Evolutionary conservation across 1,139 yeast species (phyloP).

Genomic region (Suhomyces anneliseae): DNA sequence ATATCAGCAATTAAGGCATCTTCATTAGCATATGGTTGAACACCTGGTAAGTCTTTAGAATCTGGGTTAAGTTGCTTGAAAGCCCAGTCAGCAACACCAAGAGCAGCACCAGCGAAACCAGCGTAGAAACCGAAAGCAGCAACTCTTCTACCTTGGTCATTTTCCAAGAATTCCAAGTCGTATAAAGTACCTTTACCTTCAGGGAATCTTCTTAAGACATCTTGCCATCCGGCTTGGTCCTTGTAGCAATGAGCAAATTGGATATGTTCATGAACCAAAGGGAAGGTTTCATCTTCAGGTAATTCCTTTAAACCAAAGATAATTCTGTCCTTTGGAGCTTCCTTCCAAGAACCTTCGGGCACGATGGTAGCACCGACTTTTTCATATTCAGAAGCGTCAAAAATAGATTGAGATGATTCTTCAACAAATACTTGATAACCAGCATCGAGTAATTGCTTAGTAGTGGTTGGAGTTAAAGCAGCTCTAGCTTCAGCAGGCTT

Average conservation of each 20-base stretch:
- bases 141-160: conserved; percentile 94
- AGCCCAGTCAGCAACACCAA: conserved; percentile 93
- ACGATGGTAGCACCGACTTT: conserved; percentile 83
- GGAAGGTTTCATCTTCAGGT: conserved; percentile 88
- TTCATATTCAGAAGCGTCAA: conserved; percentile 71
- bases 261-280: conserved; percentile 90
- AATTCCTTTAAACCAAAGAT: conserved; percentile 93
- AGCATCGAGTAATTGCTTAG: conserved; percentile 78
- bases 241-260: conserved; percentile 99
- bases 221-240: conserved; percentile 96
- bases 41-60: conserved; percentile 66
- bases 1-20: conserved; percentile 69
- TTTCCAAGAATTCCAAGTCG: conserved; percentile 91
- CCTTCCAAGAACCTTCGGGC: conserved; percentile 89
- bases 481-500: conserved; percentile 98
- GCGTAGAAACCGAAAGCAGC: conserved; percentile 99
- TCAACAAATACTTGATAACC: conserved; percentile 90
- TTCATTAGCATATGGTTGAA: conserved; percentile 83
- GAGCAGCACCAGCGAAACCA: conserved; percentile 98
- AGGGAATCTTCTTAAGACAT: conserved; percentile 84
- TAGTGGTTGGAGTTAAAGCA: conserved; percentile 89
- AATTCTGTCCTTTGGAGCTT: conserved; percentile 86
- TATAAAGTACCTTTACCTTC: conserved; percentile 87
- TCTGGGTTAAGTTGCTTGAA: conserved; percentile 76
- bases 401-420: conserved; percentile 80